Evolutionary conservation across 106 monocot genomes (phyloP).

Genomic region (Apostasia shenzhenica): DNA sequence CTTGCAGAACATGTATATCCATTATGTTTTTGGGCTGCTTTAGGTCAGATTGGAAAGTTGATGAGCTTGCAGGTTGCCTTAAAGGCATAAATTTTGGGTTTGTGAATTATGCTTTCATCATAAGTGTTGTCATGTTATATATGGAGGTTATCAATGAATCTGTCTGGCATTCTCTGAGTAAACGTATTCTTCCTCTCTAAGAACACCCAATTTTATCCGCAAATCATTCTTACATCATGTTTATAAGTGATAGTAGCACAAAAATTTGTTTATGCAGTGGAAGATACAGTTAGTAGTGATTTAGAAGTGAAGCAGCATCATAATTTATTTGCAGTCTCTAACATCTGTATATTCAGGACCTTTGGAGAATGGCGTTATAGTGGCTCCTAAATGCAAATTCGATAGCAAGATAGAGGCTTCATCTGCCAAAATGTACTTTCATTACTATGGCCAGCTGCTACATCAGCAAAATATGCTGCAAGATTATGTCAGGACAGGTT

Average conservation of each 20-base stretch:
- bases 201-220: background rate
- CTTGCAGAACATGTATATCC: too few species aligned
- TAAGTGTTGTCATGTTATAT: background rate
- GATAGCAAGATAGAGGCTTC: constrained; percentile 92
- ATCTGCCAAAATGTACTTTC: constrained; percentile 98
- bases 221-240: background rate
- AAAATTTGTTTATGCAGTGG: background rate
- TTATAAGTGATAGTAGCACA: background rate
- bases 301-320: background rate
- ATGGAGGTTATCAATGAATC: too few species aligned
- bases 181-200: background rate
- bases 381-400: constrained; percentile 69
- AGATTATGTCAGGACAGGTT: constrained; percentile 99
- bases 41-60: too few species aligned
- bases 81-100: background rate
- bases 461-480: constrained; percentile 99
- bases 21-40: too few species aligned
- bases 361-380: constrained; percentile 58
- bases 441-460: constrained; percentile 89
- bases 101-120: background rate
- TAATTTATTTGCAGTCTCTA: background rate
- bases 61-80: background rate
- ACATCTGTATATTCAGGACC: constrained; percentile 25
- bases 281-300: background rate
- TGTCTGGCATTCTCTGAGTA: background rate